Percentiles rank a stretch among this genome's conserved stretches.
Conservation (phyloP, 2,329 filamentous ascomycete genomes). For the Ophiostoma piceae region DNA sequence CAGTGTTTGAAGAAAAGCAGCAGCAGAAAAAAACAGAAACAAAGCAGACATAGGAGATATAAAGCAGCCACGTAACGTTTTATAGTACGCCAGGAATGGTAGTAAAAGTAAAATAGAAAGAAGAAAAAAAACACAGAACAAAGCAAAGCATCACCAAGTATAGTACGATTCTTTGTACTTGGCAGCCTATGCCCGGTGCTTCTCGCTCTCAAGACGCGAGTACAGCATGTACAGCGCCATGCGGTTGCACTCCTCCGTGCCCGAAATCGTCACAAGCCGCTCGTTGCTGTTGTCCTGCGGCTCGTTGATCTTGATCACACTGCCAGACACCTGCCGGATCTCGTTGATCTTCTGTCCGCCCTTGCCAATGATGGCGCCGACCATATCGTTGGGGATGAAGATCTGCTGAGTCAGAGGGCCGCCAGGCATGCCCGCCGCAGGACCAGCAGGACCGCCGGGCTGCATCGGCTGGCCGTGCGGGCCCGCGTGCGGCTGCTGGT, state of each 20-base stretch:
- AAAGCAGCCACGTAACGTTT: slow-evolving; percentile 8
- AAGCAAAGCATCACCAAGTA: neutral
- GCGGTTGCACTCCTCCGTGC: slow-evolving; percentile 96
- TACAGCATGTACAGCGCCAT: slow-evolving; percentile 99
- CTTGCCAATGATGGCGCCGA: slow-evolving; percentile 97
- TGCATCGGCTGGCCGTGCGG: slow-evolving; percentile 47
- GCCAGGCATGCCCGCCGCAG: slow-evolving; percentile 61
- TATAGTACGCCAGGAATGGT: neutral
- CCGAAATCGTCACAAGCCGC: slow-evolving; percentile 92
- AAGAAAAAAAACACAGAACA: neutral
- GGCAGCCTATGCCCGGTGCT: slow-evolving; percentile 57
- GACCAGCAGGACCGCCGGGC: slow-evolving; percentile 41
- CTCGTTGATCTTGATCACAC: slow-evolving; percentile 99
- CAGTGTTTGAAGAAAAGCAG: neutral
- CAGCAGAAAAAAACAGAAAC: neutral
- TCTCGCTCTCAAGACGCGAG: slow-evolving; percentile 80
- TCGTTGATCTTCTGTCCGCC: slow-evolving; percentile 99
- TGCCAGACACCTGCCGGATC: slow-evolving; percentile 92
- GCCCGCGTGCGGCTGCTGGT: slow-evolving; percentile 64
- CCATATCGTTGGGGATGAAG: slow-evolving; percentile 99
- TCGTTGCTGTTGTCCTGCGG: slow-evolving; percentile 99
- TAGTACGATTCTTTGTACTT: neutral
- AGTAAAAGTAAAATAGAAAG: neutral
- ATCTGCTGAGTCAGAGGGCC: slow-evolving; percentile 95
- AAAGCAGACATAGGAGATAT: neutral